phyloP scores from a whole-genome alignment of 2,329 filamentous ascomycete genomes.

The Sclerotinia minor region DNA sequence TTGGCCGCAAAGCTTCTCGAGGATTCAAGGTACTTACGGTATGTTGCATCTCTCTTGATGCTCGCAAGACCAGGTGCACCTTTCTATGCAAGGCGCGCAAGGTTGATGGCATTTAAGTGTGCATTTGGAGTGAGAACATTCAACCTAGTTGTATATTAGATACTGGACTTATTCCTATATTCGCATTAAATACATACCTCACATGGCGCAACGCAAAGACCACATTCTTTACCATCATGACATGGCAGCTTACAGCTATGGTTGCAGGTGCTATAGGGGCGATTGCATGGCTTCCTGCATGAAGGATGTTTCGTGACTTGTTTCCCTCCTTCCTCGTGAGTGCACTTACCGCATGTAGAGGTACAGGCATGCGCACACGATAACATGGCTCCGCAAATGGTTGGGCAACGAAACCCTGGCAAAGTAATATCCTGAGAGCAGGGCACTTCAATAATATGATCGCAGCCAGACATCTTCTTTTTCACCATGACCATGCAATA shows the following conservation, averaged over 20 bases:
- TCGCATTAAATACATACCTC: constrained; percentile 44
- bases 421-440: constrained; percentile 52
- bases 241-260: constrained; percentile 56
- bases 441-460: constrained; percentile 51
- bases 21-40: constrained; percentile 31
- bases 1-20: background rate
- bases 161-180: background rate
- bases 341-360: constrained; percentile 52
- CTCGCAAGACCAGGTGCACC: constrained; percentile 56
- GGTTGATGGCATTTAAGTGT: constrained; percentile 57
- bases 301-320: constrained; percentile 46
- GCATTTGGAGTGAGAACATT: constrained; percentile 60
- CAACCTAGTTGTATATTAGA: constrained; percentile 47
- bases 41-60: constrained; percentile 49
- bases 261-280: constrained; percentile 54
- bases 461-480: constrained; percentile 55
- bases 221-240: constrained; percentile 52
- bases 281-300: constrained; percentile 53
- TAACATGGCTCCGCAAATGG: constrained; percentile 49
- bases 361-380: constrained; percentile 61
- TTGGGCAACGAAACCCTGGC: constrained; percentile 49
- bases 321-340: constrained; percentile 41
- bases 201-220: constrained; percentile 51
- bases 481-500: constrained; percentile 50
- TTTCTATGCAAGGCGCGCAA: constrained; percentile 60